Conservation (phyloP, 371 early-diverging fungal genomes). For the Gilbertella persicaria region DNA sequence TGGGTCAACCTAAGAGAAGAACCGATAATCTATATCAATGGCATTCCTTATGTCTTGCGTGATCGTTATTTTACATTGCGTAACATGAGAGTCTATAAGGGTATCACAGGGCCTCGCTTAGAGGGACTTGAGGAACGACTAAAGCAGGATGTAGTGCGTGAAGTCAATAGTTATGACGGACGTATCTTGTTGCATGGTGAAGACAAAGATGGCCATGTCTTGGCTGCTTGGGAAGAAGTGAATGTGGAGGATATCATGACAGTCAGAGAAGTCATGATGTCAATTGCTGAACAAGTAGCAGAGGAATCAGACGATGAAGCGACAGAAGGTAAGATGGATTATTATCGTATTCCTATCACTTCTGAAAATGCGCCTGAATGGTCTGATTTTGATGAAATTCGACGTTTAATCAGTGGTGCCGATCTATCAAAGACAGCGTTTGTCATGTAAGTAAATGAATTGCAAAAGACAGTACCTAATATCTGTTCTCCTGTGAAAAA, state of each 20-base stretch:
- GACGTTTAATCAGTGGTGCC: slow-evolving; percentile 24
- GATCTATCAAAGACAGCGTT: slow-evolving; percentile 37
- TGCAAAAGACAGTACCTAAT: neutral
- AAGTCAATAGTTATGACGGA: slow-evolving; percentile 45
- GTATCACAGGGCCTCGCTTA: slow-evolving; percentile 56
- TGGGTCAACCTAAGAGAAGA: slow-evolving; percentile 75
- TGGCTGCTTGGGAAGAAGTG: slow-evolving; percentile 57
- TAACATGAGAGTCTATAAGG: slow-evolving; percentile 61
- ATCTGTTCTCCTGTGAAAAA: slow-evolving; percentile 4
- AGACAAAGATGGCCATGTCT: slow-evolving; percentile 33
- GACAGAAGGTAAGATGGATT: slow-evolving; percentile 18
- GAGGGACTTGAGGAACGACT: slow-evolving; percentile 59
- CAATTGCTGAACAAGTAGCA: slow-evolving; percentile 17
- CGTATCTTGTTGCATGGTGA: slow-evolving; percentile 62
- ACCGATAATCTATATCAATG: slow-evolving; percentile 67
- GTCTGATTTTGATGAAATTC: slow-evolving; percentile 55
- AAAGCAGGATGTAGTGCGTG: slow-evolving; percentile 59
- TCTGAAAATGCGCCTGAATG: slow-evolving; percentile 54
- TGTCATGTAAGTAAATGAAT: slow-evolving; percentile 38
- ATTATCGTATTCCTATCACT: slow-evolving; percentile 55
- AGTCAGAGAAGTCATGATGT: slow-evolving; percentile 39
- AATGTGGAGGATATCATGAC: slow-evolving; percentile 43
- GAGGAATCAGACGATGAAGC: slow-evolving; percentile 10
- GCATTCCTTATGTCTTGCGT: slow-evolving; percentile 63
- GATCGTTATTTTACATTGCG: slow-evolving; percentile 56